Conservation (phyloP, 208 protist genomes). For the Endotrypanum monterogeii region DNA sequence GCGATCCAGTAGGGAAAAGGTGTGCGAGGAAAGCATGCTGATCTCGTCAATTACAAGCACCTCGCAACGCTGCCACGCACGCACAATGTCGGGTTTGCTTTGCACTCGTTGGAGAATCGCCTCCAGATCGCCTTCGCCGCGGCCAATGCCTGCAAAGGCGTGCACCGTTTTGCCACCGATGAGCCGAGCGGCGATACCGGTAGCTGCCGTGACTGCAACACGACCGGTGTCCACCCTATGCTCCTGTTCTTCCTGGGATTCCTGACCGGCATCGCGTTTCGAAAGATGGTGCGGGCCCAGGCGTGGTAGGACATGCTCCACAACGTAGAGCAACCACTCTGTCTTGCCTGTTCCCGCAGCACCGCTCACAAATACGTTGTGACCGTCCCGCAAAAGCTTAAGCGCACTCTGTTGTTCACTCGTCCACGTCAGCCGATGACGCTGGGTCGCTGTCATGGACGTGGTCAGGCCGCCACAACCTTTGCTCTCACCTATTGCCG, state of each 20-base stretch:
- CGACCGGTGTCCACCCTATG: slow-evolving; percentile 2
- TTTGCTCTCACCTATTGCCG: not conserved
- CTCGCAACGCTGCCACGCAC: slow-evolving; percentile 52
- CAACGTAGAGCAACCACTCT: slow-evolving; percentile 58
- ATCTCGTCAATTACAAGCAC: slow-evolving; percentile 89
- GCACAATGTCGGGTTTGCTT: slow-evolving; percentile 31
- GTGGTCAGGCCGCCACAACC: not conserved
- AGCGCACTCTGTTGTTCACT: slow-evolving; percentile 50
- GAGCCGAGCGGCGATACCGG: slow-evolving; percentile 75
- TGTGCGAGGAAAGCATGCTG: slow-evolving; percentile 71
- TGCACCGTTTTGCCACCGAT: slow-evolving; percentile 77
- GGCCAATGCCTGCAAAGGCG: slow-evolving; percentile 64
- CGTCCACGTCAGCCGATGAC: slow-evolving; percentile 30
- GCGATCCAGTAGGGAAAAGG: slow-evolving; percentile 75
- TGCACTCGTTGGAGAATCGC: slow-evolving; percentile 37
- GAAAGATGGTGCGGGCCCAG: not conserved
- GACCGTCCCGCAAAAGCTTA: slow-evolving; percentile 40
- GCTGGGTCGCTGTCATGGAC: not conserved
- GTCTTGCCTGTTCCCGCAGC: slow-evolving; percentile 86
- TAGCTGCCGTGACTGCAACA: slow-evolving; percentile 68
- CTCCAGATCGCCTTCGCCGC: slow-evolving; percentile 38
- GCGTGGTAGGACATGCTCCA: slow-evolving; percentile 39
- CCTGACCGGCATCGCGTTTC: not conserved
- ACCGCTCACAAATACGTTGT: slow-evolving; percentile 80
- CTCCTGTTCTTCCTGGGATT: not conserved